Evolutionary conservation across 306 rosid genomes (phyloP), one percentile per base, ranked within the genome.

Genomic region (Cotoneaster glaucophyllus): DNA sequence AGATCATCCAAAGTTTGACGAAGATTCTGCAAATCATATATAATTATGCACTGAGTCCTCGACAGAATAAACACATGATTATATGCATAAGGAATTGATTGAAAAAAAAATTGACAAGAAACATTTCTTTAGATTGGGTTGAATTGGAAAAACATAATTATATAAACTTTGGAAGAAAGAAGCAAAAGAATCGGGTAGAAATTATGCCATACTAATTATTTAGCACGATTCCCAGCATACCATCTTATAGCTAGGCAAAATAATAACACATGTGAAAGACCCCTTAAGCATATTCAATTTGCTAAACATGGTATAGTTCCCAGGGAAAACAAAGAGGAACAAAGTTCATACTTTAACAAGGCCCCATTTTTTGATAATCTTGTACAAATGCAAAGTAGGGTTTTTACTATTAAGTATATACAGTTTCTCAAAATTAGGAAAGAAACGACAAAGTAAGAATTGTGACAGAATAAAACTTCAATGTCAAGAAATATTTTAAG

Each of bases 1-100:
- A 94, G 85, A 85, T 91, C 98, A 85, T 91, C 95, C 85, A 94
- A 88, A 50, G 97, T 91, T 82, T 94, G 98, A 44, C 98, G 93
- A 81, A 94, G 97, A 84, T 94, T 94, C 98, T 94, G 92, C 79
- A 77, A 82, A 82, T 74, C 64, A 57, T 69, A 68, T 45, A 67
- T 45, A 69, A 70, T 29, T 69, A 80, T 21, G 76, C 70, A 84
- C 41, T 69, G 71, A 76, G 62, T 50, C 62, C 70, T 67, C 44
- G 57, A 77, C 39, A 69, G 56, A 78, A 56, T 64, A 66, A 70
- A 11, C 2, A 1, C 34, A 11, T 68, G 32, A 22, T 39, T 74
- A 28, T 32, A 25, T 61, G 15, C 65, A 74, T 19, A 66, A 54
- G 41, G 26, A 74, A 32, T 58, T 67, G 65, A 31, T 26, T 31